Percentiles rank a stretch among this genome's conserved stretches.
Evolutionary conservation across 108 stramenopile genomes (phyloP).

Genomic region (Cyclotella atomus): DNA sequence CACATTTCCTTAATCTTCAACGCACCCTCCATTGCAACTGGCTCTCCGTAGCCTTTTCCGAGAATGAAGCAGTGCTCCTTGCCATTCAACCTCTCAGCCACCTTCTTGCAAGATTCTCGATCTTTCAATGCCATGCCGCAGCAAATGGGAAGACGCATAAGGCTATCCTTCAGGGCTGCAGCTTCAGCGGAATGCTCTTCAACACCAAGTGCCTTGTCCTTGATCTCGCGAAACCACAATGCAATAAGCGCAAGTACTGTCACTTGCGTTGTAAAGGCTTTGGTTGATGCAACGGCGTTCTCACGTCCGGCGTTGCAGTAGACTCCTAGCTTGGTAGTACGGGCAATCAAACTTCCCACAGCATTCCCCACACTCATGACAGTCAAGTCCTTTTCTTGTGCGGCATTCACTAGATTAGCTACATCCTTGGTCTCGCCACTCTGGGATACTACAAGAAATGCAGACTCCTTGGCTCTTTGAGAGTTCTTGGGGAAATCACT

Average conservation of each 20-base stretch:
- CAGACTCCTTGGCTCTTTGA: constrained; percentile 55
- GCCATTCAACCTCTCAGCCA: constrained; percentile 82
- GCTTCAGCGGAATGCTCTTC: constrained; percentile 51
- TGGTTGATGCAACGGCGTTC: constrained; percentile 99
- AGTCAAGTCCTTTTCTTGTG: constrained; percentile 87
- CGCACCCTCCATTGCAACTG: constrained; percentile 97
- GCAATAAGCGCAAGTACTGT: constrained; percentile 97
- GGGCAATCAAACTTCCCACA: constrained; percentile 97
- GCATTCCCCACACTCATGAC: constrained; percentile 95
- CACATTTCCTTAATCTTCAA: constrained; percentile 99
- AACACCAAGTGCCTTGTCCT: constrained; percentile 72
- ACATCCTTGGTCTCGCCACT: constrained; percentile 99
- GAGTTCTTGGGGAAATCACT: constrained; percentile 82
- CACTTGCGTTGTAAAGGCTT: constrained; percentile 99
- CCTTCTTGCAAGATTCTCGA: constrained; percentile 79
- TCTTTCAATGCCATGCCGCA: constrained; percentile 97
- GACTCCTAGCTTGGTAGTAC: constrained; percentile 95
- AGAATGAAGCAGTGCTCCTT: constrained; percentile 97
- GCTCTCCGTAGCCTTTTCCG: constrained; percentile 95
- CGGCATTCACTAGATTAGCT: constrained; percentile 83
- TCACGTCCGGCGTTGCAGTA: constrained; percentile 99
- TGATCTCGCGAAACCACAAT: constrained; percentile 92
- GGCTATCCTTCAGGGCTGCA: constrained; percentile 77
- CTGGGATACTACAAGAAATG: constrained; percentile 95
- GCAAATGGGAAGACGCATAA: constrained; percentile 96